Base-by-base conservation (phyloP, 495 filamentous ascomycete genomes). In the Tricharina praecox region DNA sequence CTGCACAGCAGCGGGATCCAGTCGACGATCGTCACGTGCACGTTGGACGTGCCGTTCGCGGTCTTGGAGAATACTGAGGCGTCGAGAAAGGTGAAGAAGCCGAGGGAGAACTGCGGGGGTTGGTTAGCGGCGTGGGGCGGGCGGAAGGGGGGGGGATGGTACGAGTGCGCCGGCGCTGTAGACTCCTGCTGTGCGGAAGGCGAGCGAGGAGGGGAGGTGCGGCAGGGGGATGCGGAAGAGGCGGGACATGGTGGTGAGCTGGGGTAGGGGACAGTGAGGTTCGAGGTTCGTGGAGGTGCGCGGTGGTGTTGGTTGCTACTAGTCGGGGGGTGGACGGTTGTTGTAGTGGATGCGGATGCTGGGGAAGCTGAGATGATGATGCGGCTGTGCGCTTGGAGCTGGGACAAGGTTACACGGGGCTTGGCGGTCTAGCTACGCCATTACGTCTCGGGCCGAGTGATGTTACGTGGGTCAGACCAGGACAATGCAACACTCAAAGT, bases 1-100 rank as follows among this genome's bases (percentile, higher is more conserved):
- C 76, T 82, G 70, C 93, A 99, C 69, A 99, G 93, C 47, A 85
- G 78, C 18, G 92, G 92, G 53, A 99, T 83, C 92, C 92, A 99
- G 72, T 99, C 92, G 58, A 96, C 74, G 65, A 96, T 95, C 62
- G 74, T 87, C 59, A 99, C 77, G 69, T 99, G 87, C 44, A 93
- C 74, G 62, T 76, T 64, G 5, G 45, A 48, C 16, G 81, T 81
- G 44, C 72, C 77, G 68, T 94, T 96, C 28, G 70, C 48, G 48
- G 82, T 85, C 57, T 80, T 76, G 44, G 84, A 93, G 72, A 80
- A 96, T 37, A 85, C 75, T 16, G 90, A 80, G 35, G 81, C 77
- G 64, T 99, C 92, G 67, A 99, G 76, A 56, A 95, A 76, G 70
- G 83, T 78, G 78, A 88, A 99, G 75, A 96, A 90, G 35, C 85